Evolutionary conservation across 2,329 filamentous ascomycete genomes (phyloP).

Genomic region (Leptodontidium sp.): DNA sequence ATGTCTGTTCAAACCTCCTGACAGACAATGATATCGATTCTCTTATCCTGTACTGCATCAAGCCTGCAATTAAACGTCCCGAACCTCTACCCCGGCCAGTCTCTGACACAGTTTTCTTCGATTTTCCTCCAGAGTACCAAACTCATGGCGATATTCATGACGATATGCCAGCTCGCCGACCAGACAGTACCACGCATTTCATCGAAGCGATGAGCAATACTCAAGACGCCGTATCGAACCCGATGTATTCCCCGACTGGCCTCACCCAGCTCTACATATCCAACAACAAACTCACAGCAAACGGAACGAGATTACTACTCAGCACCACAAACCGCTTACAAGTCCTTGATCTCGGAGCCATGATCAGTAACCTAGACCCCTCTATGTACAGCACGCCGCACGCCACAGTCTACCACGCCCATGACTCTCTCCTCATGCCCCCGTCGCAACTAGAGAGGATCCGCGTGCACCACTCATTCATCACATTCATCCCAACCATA

Average conservation of each 20-base stretch:
- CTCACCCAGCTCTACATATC: constrained; percentile 65
- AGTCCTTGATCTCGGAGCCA: constrained; percentile 58
- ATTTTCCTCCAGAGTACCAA: constrained; percentile 29
- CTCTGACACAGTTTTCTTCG: constrained; percentile 19
- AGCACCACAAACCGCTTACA: constrained; percentile 55
- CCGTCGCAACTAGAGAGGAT: constrained; percentile 59
- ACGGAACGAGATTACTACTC: constrained; percentile 55
- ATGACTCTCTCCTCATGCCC: constrained; percentile 38
- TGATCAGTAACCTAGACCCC: neutral
- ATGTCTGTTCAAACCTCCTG: constrained; percentile 61
- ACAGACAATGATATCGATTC: constrained; percentile 54
- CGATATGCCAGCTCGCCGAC: neutral
- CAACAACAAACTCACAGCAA: constrained; percentile 56
- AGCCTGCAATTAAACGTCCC: constrained; percentile 15
- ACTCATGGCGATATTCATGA: neutral
- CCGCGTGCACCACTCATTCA: constrained; percentile 66
- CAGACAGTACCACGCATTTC: constrained; percentile 13
- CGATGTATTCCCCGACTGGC: constrained; percentile 40
- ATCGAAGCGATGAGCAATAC: constrained; percentile 10
- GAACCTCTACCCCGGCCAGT: neutral
- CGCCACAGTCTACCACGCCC: constrained; percentile 25
- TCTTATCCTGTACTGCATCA: constrained; percentile 48
- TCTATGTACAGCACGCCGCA: neutral
- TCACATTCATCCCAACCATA: constrained; percentile 61
- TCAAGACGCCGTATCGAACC: neutral